Conservation (phyloP, 441 rosid genomes). For the Eruca vesicaria region DNA sequence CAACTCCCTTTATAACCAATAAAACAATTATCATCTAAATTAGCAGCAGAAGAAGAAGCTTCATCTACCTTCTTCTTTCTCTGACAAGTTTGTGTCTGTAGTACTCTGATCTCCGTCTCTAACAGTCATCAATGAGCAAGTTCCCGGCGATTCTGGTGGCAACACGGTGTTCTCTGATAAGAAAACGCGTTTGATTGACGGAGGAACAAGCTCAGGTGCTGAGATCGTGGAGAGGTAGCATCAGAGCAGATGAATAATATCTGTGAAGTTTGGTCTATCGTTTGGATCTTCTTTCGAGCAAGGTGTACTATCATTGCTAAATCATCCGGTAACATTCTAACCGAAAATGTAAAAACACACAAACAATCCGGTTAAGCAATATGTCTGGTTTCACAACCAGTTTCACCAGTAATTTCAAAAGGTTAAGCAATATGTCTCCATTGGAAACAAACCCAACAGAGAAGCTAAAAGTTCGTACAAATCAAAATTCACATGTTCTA, state of each 20-base stretch:
- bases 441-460: too few species aligned
- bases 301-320: constrained; percentile 73
- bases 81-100: constrained; percentile 1
- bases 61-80: constrained; percentile 25
- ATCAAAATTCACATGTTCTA: too few species aligned
- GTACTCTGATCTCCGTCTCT: constrained; percentile 32
- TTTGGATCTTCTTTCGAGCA: constrained; percentile 96
- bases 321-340: constrained; percentile 78
- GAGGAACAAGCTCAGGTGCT: constrained; percentile 56
- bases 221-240: constrained; percentile 55
- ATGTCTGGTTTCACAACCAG: neutral
- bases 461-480: too few species aligned
- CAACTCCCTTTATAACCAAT: neutral
- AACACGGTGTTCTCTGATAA: constrained; percentile 53
- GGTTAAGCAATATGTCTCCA: too few species aligned
- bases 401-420: neutral
- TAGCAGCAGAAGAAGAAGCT: constrained; percentile 32
- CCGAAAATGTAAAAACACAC: constrained; percentile 4
- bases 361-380: neutral
- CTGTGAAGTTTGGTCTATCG: constrained; percentile 71
- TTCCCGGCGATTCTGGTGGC: constrained; percentile 87
- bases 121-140: constrained; percentile 70
- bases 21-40: neutral
- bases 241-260: constrained; percentile 78
- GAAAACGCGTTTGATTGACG: constrained; percentile 43